Percentiles rank a stretch among this genome's conserved stretches.
Conservation (phyloP, 2,329 filamentous ascomycete species). For the Dactylella cylindrospora region DNA sequence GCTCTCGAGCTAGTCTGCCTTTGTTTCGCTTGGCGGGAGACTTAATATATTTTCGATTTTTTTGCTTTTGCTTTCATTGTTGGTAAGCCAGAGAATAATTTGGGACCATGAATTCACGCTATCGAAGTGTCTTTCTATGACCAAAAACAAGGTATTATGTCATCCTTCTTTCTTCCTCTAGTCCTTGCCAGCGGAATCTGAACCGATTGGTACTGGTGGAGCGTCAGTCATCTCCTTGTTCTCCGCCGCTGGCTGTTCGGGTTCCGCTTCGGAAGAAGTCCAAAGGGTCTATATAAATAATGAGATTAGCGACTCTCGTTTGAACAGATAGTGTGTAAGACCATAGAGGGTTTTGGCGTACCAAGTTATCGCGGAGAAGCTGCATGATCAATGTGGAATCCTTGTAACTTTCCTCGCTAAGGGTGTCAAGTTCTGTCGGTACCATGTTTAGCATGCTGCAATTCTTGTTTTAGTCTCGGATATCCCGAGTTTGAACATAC, state of each 20-base stretch:
- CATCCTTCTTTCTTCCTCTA: constrained; percentile 9
- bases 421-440: constrained; percentile 75
- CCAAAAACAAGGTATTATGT: constrained; percentile 43
- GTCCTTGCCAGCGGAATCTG: constrained; percentile 56
- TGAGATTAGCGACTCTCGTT: constrained; percentile 48
- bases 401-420: constrained; percentile 97
- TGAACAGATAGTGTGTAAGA: background rate
- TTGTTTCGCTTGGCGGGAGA: background rate
- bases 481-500: constrained; percentile 47
- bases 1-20: constrained; percentile 25
- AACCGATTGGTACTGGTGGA: constrained; percentile 56
- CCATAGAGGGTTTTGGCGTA: constrained; percentile 24
- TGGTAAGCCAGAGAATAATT: constrained; percentile 43
- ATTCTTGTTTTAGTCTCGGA: no score
- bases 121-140: constrained; percentile 48
- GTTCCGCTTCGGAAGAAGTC: constrained; percentile 97
- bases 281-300: constrained; percentile 74
- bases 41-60: constrained; percentile 16
- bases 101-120: constrained; percentile 40
- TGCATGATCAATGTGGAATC: constrained; percentile 99
- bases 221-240: constrained; percentile 60
- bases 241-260: constrained; percentile 59
- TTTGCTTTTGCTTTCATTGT: constrained; percentile 28
- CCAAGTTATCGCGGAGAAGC: constrained; percentile 91
- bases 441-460: no score